phyloP scores from a whole-genome alignment of 495 filamentous ascomycete genomes.

The Trichocladium uniseriatum region DNA sequence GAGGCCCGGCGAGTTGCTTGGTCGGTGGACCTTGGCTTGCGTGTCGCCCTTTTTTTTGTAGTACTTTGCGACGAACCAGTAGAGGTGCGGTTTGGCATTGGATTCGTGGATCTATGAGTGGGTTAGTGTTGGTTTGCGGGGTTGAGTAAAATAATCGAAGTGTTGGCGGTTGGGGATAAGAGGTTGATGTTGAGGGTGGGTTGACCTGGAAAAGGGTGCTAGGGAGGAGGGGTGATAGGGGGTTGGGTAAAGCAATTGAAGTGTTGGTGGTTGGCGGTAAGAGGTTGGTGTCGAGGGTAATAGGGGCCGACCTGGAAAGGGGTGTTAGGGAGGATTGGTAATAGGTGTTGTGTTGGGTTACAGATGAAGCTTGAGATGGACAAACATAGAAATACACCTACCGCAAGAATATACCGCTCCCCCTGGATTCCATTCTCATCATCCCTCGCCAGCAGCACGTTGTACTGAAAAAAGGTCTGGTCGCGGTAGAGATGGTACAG shows the following conservation, averaged over 20 bases:
- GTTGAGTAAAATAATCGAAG: neutral
- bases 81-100: slow-evolving; percentile 34
- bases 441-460: slow-evolving; percentile 22
- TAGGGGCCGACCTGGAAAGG: neutral
- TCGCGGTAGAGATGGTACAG: slow-evolving; percentile 27
- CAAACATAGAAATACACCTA: slow-evolving; percentile 15
- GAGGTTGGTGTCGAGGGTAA: neutral
- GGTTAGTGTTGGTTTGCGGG: neutral
- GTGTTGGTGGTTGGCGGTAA: neutral
- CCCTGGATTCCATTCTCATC: slow-evolving; percentile 20
- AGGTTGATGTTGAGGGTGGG: neutral
- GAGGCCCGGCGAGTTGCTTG: slow-evolving; percentile 13
- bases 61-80: slow-evolving; percentile 32
- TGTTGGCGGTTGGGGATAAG: neutral
- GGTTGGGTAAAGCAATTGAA: neutral
- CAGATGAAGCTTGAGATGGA: neutral
- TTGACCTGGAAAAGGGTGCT: too few species aligned
- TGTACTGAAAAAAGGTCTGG: slow-evolving; percentile 27
- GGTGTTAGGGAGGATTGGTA: too few species aligned
- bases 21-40: slow-evolving; percentile 18
- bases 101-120: slow-evolving; percentile 39
- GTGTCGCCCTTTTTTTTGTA: slow-evolving; percentile 23
- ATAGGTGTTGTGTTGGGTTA: neutral
- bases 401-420: slow-evolving; percentile 26
- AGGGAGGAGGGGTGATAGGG: neutral